phyloP scores from a whole-genome alignment of 306 rosid genomes.

The Gastrolobium bilobum region DNA sequence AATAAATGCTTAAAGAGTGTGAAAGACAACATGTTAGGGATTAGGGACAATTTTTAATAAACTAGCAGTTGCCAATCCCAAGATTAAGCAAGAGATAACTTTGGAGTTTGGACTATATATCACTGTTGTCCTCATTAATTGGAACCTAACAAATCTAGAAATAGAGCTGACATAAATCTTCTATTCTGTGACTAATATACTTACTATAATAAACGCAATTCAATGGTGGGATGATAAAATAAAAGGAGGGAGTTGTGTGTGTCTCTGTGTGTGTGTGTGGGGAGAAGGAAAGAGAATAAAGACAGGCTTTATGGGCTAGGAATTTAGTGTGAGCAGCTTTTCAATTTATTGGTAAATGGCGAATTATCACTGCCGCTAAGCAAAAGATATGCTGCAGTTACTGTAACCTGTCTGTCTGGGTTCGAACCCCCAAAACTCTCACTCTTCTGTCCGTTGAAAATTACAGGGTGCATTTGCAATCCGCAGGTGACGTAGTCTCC shows the following conservation, averaged over 20 bases:
- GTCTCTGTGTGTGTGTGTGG: no score
- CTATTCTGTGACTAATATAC: not conserved
- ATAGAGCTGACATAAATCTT: not conserved
- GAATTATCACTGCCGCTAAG: slow-evolving; percentile 57
- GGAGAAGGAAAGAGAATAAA: not conserved
- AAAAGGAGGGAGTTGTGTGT: no score
- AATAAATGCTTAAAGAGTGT: no score
- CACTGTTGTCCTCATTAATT: not conserved
- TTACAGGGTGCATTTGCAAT: slow-evolving; percentile 32
- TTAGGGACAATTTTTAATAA: no score
- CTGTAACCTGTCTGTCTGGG: not conserved
- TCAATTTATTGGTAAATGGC: slow-evolving; percentile 58
- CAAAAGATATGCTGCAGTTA: slow-evolving; percentile 54
- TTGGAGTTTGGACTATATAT: no score
- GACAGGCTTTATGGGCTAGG: slow-evolving; percentile 39
- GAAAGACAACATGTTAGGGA: no score
- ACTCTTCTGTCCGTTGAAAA: slow-evolving; percentile 11
- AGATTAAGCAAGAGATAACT: not conserved
- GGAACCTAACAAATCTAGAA: not conserved
- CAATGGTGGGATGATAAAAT: no score
- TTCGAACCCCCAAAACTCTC: slow-evolving; percentile 44
- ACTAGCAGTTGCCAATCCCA: not conserved
- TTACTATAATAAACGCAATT: no score
- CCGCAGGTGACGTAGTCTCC: slow-evolving; percentile 54
- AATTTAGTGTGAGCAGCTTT: slow-evolving; percentile 64